Base-by-base conservation (phyloP, 2,329 filamentous ascomycete species). In the Emergomyces orientalis region DNA sequence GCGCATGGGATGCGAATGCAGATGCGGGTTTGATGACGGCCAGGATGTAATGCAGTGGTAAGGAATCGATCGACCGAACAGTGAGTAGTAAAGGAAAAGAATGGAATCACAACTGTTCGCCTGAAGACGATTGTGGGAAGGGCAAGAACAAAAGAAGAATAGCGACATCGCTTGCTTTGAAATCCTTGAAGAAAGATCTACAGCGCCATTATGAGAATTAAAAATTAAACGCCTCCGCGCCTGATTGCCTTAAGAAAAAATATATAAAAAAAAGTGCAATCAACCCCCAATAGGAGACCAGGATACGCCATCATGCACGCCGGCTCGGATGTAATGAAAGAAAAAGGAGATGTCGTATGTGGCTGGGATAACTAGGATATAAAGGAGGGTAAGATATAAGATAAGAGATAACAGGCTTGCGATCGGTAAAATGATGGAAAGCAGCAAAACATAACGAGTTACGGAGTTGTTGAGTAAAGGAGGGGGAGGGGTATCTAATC, bases 301-400 rank as follows among this genome's bases (percentile, higher is more conserved):
- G 25, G 22, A 47, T 47, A 59, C 27, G 25, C 41, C 55, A 59
- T n/a, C 32, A 59, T 45, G 57, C 57, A 22, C 37, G 57, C 57
- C 57, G n/a, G 43, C 41, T 34, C 27, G 30, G 43, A 41, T 47
- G 27, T 30, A 45, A 39, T 59, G 13, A 32, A 55, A 27, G 30
- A 30, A 32, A 34, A 27, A 22, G 1, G 27, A 34, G 3, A 43
- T 43, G 56, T 25, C 27, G 43, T 34, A 22, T 32, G 25, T 59
- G n/a, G 39, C 41, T 30, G n/a, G 56, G 19, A 32, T 47, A 58
- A 22, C 22, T 39, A 58, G 22, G n/a, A 30, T 30, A 41, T 22
- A 43, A 32, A 58, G 57, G 57, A 45, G 37, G 27, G 57, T 45
- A 57, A 17, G 13, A 39, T 6, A 25, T 41, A 41, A 11, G 22